A percentile compares a stretch with the other conserved stretches of the same genome.
phyloP scores from a whole-genome alignment of 495 filamentous ascomycete genomes.

The Penicillium cosmopolitanum region DNA sequence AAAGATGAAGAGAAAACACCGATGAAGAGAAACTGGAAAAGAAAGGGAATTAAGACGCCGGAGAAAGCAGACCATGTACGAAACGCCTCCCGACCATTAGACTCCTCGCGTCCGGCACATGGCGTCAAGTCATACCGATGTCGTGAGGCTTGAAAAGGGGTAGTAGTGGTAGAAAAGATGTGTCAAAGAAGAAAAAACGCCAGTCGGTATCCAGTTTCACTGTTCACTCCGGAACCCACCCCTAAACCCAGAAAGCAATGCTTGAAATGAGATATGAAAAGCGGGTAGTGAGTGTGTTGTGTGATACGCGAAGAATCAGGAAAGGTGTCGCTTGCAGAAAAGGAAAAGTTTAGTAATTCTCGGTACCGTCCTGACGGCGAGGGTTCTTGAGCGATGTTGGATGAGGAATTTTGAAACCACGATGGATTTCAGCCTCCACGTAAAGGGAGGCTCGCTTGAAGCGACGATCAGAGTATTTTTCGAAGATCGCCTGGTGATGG shows the following conservation, averaged over 20 bases:
- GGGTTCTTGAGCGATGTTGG: constrained; percentile 21
- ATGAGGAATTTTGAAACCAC: constrained; percentile 51
- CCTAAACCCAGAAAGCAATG: constrained; percentile 23
- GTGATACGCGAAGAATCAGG: constrained; percentile 5
- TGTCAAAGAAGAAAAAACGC: constrained; percentile 27
- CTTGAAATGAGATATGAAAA: constrained; percentile 17
- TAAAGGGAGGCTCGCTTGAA: constrained; percentile 83
- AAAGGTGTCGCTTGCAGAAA: not conserved
- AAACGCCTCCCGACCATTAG: constrained; percentile 30
- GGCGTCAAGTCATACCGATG: constrained; percentile 32
- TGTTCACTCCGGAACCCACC: constrained; percentile 23
- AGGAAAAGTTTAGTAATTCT: constrained; percentile 25
- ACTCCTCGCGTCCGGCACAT: constrained; percentile 24
- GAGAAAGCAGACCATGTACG: constrained; percentile 19
- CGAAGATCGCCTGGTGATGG: constrained; percentile 84
- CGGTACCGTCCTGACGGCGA: constrained; percentile 22
- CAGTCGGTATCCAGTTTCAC: constrained; percentile 24
- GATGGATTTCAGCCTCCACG: constrained; percentile 71
- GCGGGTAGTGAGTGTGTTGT: constrained; percentile 15
- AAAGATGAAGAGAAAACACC: not conserved
- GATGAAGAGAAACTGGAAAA: constrained; percentile 18
- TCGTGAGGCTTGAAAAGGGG: constrained; percentile 20
- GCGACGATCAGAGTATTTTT: constrained; percentile 84
- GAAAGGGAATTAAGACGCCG: constrained; percentile 26
- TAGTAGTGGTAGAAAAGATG: constrained; percentile 23